Evolutionary conservation across 2,329 filamentous ascomycete species (phyloP), one percentile per base, ranked within the genome.

Genomic region (Penicillium sp.): DNA sequence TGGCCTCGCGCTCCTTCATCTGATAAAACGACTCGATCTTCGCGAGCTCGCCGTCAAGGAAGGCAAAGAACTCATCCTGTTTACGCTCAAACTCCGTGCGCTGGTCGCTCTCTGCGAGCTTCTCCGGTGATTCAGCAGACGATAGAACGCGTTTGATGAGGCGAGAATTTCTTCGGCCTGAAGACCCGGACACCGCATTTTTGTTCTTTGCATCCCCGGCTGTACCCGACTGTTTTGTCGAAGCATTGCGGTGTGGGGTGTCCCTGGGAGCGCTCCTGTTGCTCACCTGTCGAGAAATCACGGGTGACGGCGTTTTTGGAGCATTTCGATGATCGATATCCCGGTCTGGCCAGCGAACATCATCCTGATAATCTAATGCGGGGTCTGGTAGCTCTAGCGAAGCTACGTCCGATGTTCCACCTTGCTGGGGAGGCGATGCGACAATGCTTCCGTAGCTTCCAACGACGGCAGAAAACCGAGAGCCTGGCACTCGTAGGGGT

Each of bases 11-110:
- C 73, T 99, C 95, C 73, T 97, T 97, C 67, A 87, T 81, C 69
- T 87, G 88, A 81, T 98, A 98, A 72, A 99, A 99, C 0, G 82
- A 79, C 73, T 99, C 93, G 11, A 99, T 92, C 78, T 98, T 99
- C n/a, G 89, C 84, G 15, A 99, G 82, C 78, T 99, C 91, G 9
- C 81, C 81, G 69, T 97, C 92, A 57, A 99, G 81, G 71, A 95
- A 99, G 0, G 83, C 79, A 75, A 93, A 94, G 73, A 99, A 98
- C 15, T 97, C 91, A n/a, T 85, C 85, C 75, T 96, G 89, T 19
- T 88, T 85, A 60, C 88, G 83, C 49, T 91, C 90, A 3, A 96
- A 83, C 45, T 91, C 85, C 47, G 88, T 84, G 6, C 48, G 15
- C 84, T 83, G 81, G 60, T 86, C 84, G 6, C 86, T 76, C 17